Evolutionary conservation across 306 rosid genomes (phyloP), one percentile per base, ranked within the genome.

Genomic region (Benincasa hispida): DNA sequence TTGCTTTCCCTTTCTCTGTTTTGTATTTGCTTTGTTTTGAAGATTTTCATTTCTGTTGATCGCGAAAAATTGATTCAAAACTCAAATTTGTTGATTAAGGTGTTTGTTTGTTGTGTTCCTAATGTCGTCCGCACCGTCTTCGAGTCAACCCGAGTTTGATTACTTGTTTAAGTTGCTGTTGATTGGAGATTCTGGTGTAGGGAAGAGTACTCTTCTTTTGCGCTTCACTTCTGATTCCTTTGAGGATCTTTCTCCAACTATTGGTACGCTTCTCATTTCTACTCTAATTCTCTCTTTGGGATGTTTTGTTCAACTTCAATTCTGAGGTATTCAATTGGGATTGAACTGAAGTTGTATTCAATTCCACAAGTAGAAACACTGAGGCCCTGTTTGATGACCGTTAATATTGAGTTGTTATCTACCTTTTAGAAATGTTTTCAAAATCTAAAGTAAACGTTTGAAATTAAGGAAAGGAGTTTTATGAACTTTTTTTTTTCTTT

Each of bases 141-240:
- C 93, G 27, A 79, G 34, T 77, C 91, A 58, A 35, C 74, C 87
- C 18, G 97, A 91, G 76, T 93, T 89, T 69, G 96, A 93, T 65
- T 90, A 87, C 83, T 79, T 90, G 80, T 93, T 93, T 82, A 93
- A 93, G 88, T 82, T 91, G 77, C 79, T 93, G 54, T 25, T 93
- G 74, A 90, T 91, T 59, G 97, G 97, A 55, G 97, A 91, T 75
- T 89, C 97, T 0, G 98, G 92, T 14, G 96, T 91, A 67, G 98
- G 96, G 30, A 93, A 93, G 80, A 93, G 98, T 86, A 84, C 90
- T 10, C 84, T 91, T 3, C 87, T 93, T 55, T 85, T 91, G 83
- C 77, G 90, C 35, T 89, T 89, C 84, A 93, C 91, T 6, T 88
- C 93, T 67, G 77, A 84, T 63, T 80, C 83, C 18, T 89, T 87